These are phyloP conservation scores for Cadophora malorum DNA, from an alignment of 2,329 filamentous ascomycete species.

Conservation along the genomic window DNA sequence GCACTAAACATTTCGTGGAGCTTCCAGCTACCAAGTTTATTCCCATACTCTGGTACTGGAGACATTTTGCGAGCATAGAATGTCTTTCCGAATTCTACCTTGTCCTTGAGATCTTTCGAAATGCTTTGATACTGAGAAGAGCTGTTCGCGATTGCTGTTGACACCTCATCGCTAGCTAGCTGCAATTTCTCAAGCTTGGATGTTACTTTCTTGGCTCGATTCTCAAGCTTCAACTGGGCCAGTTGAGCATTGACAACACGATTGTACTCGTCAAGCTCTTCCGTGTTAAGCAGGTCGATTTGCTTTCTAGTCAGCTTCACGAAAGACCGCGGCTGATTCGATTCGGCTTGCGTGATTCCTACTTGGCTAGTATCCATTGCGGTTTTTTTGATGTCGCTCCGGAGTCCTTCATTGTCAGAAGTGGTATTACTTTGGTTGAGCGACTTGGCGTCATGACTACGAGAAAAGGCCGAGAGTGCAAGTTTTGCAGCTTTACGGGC, in stretches of 20 bases:
- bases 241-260: not conserved
- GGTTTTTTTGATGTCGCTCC: not conserved
- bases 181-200: not conserved
- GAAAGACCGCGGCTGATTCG: not conserved
- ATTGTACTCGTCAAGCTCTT: not conserved
- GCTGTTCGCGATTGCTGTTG: not conserved
- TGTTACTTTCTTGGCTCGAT: not conserved
- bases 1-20: conserved; percentile 16
- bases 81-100: not conserved
- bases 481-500: not conserved
- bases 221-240: not conserved
- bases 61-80: conserved; percentile 12
- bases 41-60: not conserved
- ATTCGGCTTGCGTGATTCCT: not conserved
- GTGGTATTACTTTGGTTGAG: not conserved
- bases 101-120: no score
- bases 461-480: not conserved
- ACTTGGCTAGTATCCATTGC: not conserved
- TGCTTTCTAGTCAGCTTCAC: not conserved
- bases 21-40: not conserved
- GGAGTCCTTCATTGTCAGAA: not conserved
- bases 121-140: not conserved
- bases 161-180: not conserved
- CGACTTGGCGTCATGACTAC: not conserved
- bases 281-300: not conserved